Base-by-base conservation (phyloP, 2,329 filamentous ascomycete species). In the Xylariaceae sp. region DNA sequence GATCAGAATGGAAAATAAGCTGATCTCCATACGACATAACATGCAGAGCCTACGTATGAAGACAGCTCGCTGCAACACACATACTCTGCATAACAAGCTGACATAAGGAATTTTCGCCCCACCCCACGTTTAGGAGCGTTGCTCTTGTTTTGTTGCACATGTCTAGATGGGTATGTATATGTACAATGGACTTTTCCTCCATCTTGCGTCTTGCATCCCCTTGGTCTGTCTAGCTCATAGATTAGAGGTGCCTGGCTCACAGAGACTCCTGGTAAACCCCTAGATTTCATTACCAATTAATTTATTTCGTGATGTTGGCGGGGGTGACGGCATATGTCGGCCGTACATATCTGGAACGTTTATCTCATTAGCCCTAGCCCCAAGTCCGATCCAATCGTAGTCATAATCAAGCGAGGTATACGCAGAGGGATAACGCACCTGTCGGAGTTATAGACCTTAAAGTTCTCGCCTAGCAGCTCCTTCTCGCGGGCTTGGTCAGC, bases 401-500 rank as follows among this genome's bases (percentile, higher is more conserved):
- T 16, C 24, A 53, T 19, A 14, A 34, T 50, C 48, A 45, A 52
- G 40, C 29, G 17, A 23, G 9, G 23, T 57, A 29, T 53, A 52
- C 11, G 19, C 23, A 36, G 19, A 51, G 4, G 14, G 17, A 14
- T 23, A 36, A 23, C 89, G 65, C 80, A 97, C 91, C 91, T 84
- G 73, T 96, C 92, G 66, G 85, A 87, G 79, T 98, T 85, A 80
- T 97, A 99, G 46, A 96, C 83, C 79, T 89, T 91, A 50, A 85
- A 86, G 76, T 94, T 90, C 64, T 88, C 87, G 55, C 95, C 95
- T 67, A 98, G 73, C 65, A 99, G 79, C 77, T 92, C 89, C 84
- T 93, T 92, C 85, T 98, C 95, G 65, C 95, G 85, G 65, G 87
- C 88, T 83, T 92, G 87, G 76, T 96, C 91, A 56, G 95, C 95